These are phyloP conservation scores for Oryza brachyantha DNA, from an alignment of 176 grass and related monocot genomes.

Conservation along the genomic window DNA sequence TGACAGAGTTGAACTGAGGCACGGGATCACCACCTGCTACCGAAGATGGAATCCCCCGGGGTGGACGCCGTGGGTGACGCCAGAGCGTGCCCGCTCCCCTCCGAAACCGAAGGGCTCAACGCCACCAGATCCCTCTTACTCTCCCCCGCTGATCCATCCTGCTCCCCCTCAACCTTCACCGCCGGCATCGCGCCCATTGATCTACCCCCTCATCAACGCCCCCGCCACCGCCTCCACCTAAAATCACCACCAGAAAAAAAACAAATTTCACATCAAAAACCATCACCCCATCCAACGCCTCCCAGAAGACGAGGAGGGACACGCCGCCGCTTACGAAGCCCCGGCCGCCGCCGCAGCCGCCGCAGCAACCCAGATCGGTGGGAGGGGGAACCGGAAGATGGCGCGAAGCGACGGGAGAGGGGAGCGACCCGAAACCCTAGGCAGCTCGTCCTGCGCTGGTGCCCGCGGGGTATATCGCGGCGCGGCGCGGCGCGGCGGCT, in stretches of 20 bases:
- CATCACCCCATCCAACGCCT: not conserved
- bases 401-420: constrained; percentile 3
- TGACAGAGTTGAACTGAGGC: not conserved
- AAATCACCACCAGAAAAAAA: not conserved
- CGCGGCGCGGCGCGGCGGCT: constrained; percentile 28
- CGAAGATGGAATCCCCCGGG: constrained; percentile 38
- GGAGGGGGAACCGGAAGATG: not conserved
- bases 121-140: constrained; percentile 35
- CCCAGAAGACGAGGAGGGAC: not conserved
- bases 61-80: constrained; percentile 51
- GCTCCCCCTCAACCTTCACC: constrained; percentile 41
- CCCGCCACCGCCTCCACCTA: constrained; percentile 2
- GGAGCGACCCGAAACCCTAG: constrained; percentile 59
- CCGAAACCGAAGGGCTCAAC: constrained; percentile 42
- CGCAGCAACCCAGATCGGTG: constrained; percentile 30
- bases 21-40: constrained; percentile 48
- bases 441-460: not conserved
- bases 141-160: constrained; percentile 43
- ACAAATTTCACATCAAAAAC: constrained; percentile 3
- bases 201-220: constrained; percentile 32
- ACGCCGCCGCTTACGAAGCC: constrained; percentile 25
- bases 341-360: not conserved
- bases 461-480: not conserved
- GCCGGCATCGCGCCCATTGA: constrained; percentile 37
- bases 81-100: constrained; percentile 23